These are phyloP conservation scores for Trichoderma sp. DNA, from an alignment of 2,329 filamentous ascomycete species.

Conservation along the genomic window DNA sequence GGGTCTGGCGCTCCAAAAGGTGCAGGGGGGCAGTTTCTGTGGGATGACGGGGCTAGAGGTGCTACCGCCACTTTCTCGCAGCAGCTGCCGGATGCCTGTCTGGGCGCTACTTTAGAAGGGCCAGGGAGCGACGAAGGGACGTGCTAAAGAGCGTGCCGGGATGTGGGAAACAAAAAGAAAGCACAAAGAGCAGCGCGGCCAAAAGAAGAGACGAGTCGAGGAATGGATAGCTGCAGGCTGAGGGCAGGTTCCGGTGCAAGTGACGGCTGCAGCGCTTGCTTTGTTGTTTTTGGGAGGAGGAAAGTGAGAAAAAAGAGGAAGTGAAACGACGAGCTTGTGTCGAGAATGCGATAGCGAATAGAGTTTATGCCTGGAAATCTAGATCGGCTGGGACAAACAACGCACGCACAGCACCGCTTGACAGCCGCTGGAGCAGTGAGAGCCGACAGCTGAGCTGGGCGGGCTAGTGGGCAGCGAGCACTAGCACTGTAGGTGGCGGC, in stretches of 20 bases:
- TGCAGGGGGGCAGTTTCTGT: slow-evolving; percentile 14
- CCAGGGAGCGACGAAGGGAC: neutral
- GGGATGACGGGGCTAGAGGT: slow-evolving; percentile 23
- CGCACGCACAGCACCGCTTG: neutral
- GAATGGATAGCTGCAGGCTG: neutral
- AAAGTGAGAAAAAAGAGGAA: neutral
- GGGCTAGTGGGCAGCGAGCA: slow-evolving; percentile 2
- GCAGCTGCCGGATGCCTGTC: slow-evolving; percentile 20
- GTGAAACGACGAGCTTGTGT: neutral
- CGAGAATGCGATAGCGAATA: slow-evolving; percentile 18
- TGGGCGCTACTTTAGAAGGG: slow-evolving; percentile 20
- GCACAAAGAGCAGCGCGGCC: neutral
- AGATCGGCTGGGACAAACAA: neutral
- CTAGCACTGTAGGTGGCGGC: neutral
- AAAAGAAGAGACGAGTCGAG: neutral
- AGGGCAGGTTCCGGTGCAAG: neutral
- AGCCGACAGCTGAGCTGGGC: slow-evolving; percentile 17
- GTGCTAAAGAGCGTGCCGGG: slow-evolving; percentile 25
- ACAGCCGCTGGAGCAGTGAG: neutral
- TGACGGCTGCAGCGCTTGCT: slow-evolving; percentile 2
- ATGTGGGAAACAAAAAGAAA: slow-evolving; percentile 2
- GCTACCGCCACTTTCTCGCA: slow-evolving; percentile 29
- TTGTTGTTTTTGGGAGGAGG: neutral
- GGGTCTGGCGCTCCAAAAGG: slow-evolving; percentile 23
- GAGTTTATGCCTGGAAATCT: slow-evolving; percentile 4